phyloP scores from a whole-genome alignment of 768 basidiomycete species.

The Amanita thiersii region DNA sequence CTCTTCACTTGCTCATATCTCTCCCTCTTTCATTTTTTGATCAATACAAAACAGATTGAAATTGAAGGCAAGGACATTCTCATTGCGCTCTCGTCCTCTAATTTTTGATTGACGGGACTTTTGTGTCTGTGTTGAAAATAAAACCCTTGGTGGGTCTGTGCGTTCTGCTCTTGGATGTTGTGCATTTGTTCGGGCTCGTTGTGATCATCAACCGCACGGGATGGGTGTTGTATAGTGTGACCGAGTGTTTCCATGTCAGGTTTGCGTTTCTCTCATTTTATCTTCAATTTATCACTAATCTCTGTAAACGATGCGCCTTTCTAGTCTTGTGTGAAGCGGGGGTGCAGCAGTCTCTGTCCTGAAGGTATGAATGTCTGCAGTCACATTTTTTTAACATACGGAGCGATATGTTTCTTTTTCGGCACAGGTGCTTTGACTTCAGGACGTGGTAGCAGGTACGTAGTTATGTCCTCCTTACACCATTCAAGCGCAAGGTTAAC shows the following conservation, averaged over 20 bases:
- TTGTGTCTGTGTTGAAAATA: too few species aligned
- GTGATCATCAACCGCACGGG: constrained; percentile 6
- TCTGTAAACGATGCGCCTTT: constrained; percentile 2
- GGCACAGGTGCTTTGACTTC: constrained; percentile 50
- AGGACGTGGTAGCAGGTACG: constrained; percentile 55
- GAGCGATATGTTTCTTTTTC: constrained; percentile 2
- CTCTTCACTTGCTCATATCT: not conserved
- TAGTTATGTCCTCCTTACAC: constrained; percentile 8
- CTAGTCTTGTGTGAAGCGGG: constrained; percentile 57
- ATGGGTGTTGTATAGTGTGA: constrained; percentile 44
- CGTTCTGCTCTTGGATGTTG: too few species aligned
- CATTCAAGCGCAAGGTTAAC: too few species aligned
- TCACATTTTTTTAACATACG: not conserved
- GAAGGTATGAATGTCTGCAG: constrained; percentile 31
- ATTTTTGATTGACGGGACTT: too few species aligned
- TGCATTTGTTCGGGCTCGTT: not conserved
- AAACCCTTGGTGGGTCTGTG: too few species aligned
- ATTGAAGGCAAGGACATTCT: constrained; percentile 29
- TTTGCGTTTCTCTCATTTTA: constrained; percentile 13
- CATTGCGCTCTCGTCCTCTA: constrained; percentile 2
- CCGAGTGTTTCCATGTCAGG: constrained; percentile 58
- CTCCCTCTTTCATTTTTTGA: not conserved
- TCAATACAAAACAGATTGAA: constrained; percentile 28
- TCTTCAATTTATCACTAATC: constrained; percentile 3
- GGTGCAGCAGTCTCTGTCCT: constrained; percentile 55